Base-by-base conservation (phyloP, 495 filamentous ascomycete species). In the Hypoxylon intermedium region DNA sequence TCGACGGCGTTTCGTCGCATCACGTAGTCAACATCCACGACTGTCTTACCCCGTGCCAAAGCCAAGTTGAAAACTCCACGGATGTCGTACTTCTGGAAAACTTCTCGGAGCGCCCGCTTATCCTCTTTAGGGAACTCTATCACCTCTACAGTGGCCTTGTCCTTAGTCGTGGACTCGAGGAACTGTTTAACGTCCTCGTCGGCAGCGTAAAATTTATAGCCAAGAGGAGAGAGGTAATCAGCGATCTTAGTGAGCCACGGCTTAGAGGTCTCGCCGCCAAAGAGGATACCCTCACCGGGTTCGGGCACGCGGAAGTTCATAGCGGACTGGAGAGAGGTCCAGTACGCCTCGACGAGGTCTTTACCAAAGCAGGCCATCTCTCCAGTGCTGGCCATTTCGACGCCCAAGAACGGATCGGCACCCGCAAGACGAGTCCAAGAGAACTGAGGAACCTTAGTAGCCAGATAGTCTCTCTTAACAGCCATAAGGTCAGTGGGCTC, bases 351-450 rank as follows among this genome's bases (percentile, higher is more conserved):
- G 45, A 97, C 82, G 11, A 98, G 83, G 67, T 97, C 82, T 78
- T 92, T 96, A 58, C 94, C 94, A 78, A 98, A 98, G 77, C 94
- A 98, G 40, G 94, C 94, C 79, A 98, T 93, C 79, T 98, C 94
- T 72, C 94, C 94, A 18, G 94, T 98, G 67, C 87, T 91, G 21
- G 92, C 80, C 94, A 98, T 98, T 77, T 98, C 94, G 37, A 98
- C 94, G 41, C 94, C 93, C 34, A 98, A 84, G 85, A 95, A 98
- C 18, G 94, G 94, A 71, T 98, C 94, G 30, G 94, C 94, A 58
- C 94, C 94, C 33, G 94, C 93, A n/a, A 98, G 86, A 79, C 94
- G 89, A 49, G 94, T 98, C 94, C 94, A 98, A 11, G 89, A 93
- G 83, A 98, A 98, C 75, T 98, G 94, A 21, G 94, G 90, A 24